These are phyloP conservation scores for Kwoniella shandongensis DNA, from an alignment of 768 basidiomycete species.

Conservation along the genomic window DNA sequence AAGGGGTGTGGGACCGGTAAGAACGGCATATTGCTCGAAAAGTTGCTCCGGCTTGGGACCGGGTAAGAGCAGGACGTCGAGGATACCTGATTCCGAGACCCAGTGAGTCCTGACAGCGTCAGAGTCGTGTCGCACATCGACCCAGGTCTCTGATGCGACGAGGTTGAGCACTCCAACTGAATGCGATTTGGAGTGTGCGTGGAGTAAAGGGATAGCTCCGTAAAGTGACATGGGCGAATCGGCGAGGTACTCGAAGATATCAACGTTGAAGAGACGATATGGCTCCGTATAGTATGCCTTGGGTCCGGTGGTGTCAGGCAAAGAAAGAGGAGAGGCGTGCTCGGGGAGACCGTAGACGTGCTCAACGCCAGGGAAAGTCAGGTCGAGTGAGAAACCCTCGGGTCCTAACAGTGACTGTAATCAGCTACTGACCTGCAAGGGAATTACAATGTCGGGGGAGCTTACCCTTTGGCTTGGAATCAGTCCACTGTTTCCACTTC, in stretches of 20 bases:
- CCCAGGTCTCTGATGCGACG: slow-evolving; percentile 88
- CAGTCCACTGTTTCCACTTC: slow-evolving; percentile 78
- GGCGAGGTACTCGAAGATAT: slow-evolving; percentile 93
- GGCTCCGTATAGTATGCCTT: slow-evolving; percentile 85
- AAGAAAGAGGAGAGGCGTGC: slow-evolving; percentile 83
- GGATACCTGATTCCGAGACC: slow-evolving; percentile 95
- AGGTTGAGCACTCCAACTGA: slow-evolving; percentile 90
- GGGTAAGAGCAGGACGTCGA: slow-evolving; percentile 90
- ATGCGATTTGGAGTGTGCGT: slow-evolving; percentile 81
- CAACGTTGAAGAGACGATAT: slow-evolving; percentile 89
- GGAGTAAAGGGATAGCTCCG: slow-evolving; percentile 86
- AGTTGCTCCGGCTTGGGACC: slow-evolving; percentile 81
- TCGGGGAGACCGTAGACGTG: slow-evolving; percentile 96
- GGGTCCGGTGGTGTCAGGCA: slow-evolving; percentile 70
- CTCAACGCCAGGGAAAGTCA: slow-evolving; percentile 85
- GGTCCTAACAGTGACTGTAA: slow-evolving; percentile 63
- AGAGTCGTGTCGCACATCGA: slow-evolving; percentile 75
- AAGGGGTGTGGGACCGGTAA: slow-evolving; percentile 84
- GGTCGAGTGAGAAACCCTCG: slow-evolving; percentile 87
- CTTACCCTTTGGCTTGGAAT: slow-evolving; percentile 91
- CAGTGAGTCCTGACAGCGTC: slow-evolving; percentile 74
- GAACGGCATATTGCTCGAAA: slow-evolving; percentile 76
- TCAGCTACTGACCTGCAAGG: not conserved
- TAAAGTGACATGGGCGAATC: slow-evolving; percentile 68
- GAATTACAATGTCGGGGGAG: not conserved